A percentile compares a stretch with the other conserved stretches of the same genome.
Evolutionary conservation across 352 stramenopile genomes (phyloP).

Genomic region (Phytophthora sp.): DNA sequence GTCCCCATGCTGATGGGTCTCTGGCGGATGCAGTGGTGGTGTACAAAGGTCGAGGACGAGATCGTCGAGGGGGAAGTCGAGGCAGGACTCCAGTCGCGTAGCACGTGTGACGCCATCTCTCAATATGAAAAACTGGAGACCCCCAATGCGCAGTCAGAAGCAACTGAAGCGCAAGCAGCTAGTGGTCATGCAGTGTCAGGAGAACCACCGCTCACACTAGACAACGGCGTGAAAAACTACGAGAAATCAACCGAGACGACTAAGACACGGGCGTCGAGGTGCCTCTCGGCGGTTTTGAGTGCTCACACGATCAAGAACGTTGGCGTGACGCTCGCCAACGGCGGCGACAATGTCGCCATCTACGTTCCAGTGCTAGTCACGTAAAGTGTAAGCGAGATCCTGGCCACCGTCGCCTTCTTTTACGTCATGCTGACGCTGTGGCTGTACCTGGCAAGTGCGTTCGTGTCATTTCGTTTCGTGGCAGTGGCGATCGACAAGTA

Average conservation of each 20-base stretch:
- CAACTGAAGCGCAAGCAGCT: no score
- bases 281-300: neutral
- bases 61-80: no score
- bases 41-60: neutral
- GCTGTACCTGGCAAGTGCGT: neutral
- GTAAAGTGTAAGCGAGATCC: neutral
- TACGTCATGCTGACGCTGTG: slow-evolving; percentile 2
- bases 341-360: slow-evolving; percentile 5
- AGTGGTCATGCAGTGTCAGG: no score
- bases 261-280: neutral
- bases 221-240: no score
- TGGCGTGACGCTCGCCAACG: slow-evolving; percentile 4
- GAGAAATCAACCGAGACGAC: no score
- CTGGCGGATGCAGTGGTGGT: neutral
- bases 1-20: slow-evolving; percentile 3
- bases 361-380: neutral
- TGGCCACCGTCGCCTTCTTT: slow-evolving; percentile 9
- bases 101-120: no score
- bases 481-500: slow-evolving; percentile 1
- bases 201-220: no score
- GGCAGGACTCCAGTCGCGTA: no score
- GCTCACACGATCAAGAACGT: slow-evolving; percentile 1
- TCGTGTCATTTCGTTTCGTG: neutral
- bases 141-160: no score
- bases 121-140: no score